These are phyloP conservation scores for Dictyophora rubrovolvata DNA, from an alignment of 768 basidiomycete genomes.

Conservation along the genomic window DNA sequence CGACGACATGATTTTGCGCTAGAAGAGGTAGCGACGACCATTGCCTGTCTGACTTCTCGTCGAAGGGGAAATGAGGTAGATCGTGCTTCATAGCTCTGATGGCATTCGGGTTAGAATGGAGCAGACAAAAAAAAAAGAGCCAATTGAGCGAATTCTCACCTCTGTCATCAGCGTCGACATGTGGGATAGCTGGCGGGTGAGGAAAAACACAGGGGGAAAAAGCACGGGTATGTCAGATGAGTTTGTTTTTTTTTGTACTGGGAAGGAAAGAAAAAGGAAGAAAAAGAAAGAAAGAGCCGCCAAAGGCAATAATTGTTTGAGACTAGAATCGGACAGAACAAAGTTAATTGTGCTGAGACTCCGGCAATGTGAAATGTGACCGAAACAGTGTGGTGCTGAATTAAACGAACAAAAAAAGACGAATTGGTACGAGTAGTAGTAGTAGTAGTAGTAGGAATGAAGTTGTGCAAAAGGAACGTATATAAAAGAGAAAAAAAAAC, in stretches of 20 bases:
- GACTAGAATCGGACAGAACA: not conserved
- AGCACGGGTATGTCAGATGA: not conserved
- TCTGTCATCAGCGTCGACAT: not conserved
- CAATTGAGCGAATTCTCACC: not conserved
- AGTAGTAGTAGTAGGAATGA: not conserved
- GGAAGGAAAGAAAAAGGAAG: not conserved
- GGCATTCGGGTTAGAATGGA: no score
- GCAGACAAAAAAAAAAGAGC: no score
- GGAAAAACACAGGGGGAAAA: not conserved
- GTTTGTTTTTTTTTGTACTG: not conserved
- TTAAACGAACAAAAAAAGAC: not conserved
- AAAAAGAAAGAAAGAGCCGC: not conserved
- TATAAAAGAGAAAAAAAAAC: not conserved
- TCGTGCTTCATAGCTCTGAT: not conserved
- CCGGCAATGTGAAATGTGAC: not conserved
- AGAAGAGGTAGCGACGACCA: not conserved
- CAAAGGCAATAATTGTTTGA: not conserved
- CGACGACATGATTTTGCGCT: not conserved
- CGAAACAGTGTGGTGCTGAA: not conserved
- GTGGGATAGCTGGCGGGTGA: not conserved
- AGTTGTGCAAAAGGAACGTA: not conserved
- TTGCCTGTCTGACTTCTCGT: not conserved
- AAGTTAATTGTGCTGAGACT: not conserved
- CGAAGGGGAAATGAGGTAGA: not conserved
- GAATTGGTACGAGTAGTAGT: not conserved